Evolutionary conservation across 2,329 filamentous ascomycete species (phyloP), one percentile per base, ranked within the genome.

Genomic region (Colletotrichum sp.): DNA sequence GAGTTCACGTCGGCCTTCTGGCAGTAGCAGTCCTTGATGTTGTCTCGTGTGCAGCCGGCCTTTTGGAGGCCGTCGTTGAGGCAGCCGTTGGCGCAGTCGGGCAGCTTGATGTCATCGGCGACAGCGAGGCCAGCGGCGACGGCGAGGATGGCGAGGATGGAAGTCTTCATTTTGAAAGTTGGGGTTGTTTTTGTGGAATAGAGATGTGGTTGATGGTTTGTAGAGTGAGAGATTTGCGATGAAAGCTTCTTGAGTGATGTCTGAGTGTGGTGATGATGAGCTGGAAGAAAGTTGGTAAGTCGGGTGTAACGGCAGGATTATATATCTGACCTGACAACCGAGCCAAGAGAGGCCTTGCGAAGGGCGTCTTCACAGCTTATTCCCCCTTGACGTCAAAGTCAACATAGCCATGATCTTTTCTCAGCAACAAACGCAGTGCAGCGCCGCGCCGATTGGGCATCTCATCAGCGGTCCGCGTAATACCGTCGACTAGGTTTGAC

Each of bases 21-120:
- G 36, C 74, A 76, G 59, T 76, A 76, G 32, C 74, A 76, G 48
- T 76, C 74, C 57, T 65, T 69, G 48, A 76, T 69, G 57, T 76
- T 64, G 48, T 76, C 70, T 22, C 68, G 70, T 3, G 39, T 62
- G 70, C 74, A 76, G 28, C 71, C 71, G 22, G 70, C 65, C 48
- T 76, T 76, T 3, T 76, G 70, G 22, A 76, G 71, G 12, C 65
- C 74, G 26, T 76, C 74, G 18, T 76, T 69, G 24, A 76, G n/a
- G 18, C 74, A 76, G 59, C 36, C 59, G 64, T 74, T 76, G n/a
- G 74, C 70, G 36, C 74, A 76, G 28, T 76, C 74, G 15, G 74
- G 74, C 2, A 76, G 55, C 22, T 76, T 65, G 30, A 76, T 60
- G 24, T 62, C 64, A n/a, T 70, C 68, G 18, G 74, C 70, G 3